phyloP scores from a whole-genome alignment of 495 filamentous ascomycete genomes.

The Xylaria acuta region DNA sequence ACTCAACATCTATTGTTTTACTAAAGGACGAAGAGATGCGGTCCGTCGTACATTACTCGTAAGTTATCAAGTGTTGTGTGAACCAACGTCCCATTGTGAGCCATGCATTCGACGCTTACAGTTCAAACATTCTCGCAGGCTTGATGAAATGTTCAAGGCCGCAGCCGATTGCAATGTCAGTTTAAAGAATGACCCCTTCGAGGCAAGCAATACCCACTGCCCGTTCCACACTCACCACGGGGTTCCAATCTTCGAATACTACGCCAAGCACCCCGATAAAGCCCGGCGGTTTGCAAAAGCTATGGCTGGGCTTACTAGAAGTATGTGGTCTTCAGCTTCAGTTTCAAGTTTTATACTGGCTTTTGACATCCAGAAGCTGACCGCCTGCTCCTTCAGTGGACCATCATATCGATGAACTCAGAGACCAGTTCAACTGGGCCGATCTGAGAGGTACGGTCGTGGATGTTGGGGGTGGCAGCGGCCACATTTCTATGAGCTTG shows the following conservation, averaged over 20 bases:
- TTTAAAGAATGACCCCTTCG: neutral
- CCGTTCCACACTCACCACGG: slow-evolving; percentile 38
- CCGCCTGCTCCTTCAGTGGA: too few species aligned
- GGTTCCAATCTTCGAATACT: slow-evolving; percentile 38
- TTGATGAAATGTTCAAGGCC: slow-evolving; percentile 14
- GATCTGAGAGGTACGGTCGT: slow-evolving; percentile 35
- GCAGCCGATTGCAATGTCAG: neutral
- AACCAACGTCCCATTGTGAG: neutral
- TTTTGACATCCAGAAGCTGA: too few species aligned
- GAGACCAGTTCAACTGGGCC: slow-evolving; percentile 33
- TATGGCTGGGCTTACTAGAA: slow-evolving; percentile 34
- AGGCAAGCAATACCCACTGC: slow-evolving; percentile 22
- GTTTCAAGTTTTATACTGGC: too few species aligned
- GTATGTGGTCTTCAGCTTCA: too few species aligned
- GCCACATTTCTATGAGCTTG: slow-evolving; percentile 36
- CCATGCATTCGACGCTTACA: neutral
- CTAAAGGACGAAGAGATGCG: slow-evolving; percentile 20
- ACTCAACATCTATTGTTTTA: neutral
- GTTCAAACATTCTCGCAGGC: neutral
- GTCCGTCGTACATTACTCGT: slow-evolving; percentile 20
- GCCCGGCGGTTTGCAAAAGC: slow-evolving; percentile 34
- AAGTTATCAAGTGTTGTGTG: neutral
- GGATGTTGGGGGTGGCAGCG: slow-evolving; percentile 36
- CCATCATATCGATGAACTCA: slow-evolving; percentile 22
- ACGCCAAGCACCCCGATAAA: slow-evolving; percentile 33